A percentile compares a stretch with the other conserved stretches of the same genome.
These are phyloP conservation scores for Rusavskia elegans DNA, from an alignment of 495 filamentous ascomycete species.

Conservation along the genomic window DNA sequence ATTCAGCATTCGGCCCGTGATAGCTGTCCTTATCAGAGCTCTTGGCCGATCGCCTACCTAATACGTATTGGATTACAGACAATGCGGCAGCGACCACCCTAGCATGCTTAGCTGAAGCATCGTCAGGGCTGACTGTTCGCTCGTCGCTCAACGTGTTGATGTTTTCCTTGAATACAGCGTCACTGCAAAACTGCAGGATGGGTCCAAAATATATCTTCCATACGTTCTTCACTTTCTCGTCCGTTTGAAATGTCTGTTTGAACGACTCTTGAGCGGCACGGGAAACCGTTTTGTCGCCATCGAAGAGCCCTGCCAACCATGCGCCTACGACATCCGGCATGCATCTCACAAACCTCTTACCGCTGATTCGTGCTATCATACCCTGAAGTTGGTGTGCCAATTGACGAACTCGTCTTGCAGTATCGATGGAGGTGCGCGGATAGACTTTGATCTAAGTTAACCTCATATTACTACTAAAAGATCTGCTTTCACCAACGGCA, in stretches of 20 bases:
- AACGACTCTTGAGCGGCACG: constrained; percentile 62
- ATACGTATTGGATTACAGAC: constrained; percentile 27
- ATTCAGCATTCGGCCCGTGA: background rate
- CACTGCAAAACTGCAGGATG: constrained; percentile 65
- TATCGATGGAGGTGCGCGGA: constrained; percentile 75
- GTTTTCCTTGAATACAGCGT: constrained; percentile 62
- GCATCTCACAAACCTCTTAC: constrained; percentile 65
- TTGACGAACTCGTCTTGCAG: constrained; percentile 72
- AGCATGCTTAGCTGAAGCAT: constrained; percentile 68
- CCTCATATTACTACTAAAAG: constrained; percentile 17
- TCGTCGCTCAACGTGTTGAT: constrained; percentile 73
- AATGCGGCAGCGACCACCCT: constrained; percentile 53
- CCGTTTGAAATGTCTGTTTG: constrained; percentile 52
- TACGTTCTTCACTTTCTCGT: constrained; percentile 59
- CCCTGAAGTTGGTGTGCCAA: constrained; percentile 63
- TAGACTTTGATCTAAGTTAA: constrained; percentile 58
- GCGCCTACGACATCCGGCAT: constrained; percentile 62
- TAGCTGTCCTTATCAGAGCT: background rate
- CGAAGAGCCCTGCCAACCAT: constrained; percentile 80
- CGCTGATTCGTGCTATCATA: constrained; percentile 49
- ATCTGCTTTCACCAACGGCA: background rate
- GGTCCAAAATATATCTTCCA: constrained; percentile 60
- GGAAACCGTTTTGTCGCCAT: constrained; percentile 59
- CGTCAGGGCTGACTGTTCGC: constrained; percentile 65
- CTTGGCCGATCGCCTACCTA: constrained; percentile 22